These are phyloP conservation scores for Nemania sp. DNA, from an alignment of 2,329 filamentous ascomycete genomes.

Conservation along the genomic window DNA sequence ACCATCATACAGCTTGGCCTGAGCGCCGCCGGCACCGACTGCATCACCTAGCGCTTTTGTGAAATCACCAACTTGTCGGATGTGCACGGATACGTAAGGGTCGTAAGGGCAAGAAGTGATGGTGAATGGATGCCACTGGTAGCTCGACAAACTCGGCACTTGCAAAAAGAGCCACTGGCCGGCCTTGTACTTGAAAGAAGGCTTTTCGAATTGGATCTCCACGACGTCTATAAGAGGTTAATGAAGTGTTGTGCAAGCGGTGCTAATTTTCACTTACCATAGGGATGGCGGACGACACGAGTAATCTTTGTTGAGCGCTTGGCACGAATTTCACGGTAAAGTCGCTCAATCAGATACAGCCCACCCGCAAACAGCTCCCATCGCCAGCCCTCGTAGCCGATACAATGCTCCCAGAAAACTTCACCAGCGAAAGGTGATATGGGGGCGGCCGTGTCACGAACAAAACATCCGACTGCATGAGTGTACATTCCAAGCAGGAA, in stretches of 20 bases:
- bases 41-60: constrained; percentile 92
- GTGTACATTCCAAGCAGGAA: constrained; percentile 94
- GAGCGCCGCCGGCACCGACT: constrained; percentile 85
- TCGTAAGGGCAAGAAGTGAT: constrained; percentile 98
- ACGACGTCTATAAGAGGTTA: constrained; percentile 70
- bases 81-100: constrained; percentile 89
- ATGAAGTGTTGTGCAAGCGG: neutral
- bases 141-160: constrained; percentile 81
- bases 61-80: constrained; percentile 96
- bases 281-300: constrained; percentile 92
- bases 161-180: constrained; percentile 98
- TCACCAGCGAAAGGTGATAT: constrained; percentile 84
- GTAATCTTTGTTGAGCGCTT: constrained; percentile 85
- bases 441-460: constrained; percentile 73
- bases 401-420: constrained; percentile 86
- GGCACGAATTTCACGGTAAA: constrained; percentile 88
- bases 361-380: constrained; percentile 90
- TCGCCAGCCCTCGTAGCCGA: constrained; percentile 95
- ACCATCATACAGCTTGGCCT: constrained; percentile 86
- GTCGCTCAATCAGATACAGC: constrained; percentile 82
- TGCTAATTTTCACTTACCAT: constrained; percentile 61
- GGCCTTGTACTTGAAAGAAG: constrained; percentile 96
- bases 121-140: constrained; percentile 98
- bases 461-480: constrained; percentile 94
- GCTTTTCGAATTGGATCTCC: constrained; percentile 96